Percentiles rank a stretch among this genome's conserved stretches.
Conservation (phyloP, 148 eudicot species). For the Polygonum maritimum region DNA sequence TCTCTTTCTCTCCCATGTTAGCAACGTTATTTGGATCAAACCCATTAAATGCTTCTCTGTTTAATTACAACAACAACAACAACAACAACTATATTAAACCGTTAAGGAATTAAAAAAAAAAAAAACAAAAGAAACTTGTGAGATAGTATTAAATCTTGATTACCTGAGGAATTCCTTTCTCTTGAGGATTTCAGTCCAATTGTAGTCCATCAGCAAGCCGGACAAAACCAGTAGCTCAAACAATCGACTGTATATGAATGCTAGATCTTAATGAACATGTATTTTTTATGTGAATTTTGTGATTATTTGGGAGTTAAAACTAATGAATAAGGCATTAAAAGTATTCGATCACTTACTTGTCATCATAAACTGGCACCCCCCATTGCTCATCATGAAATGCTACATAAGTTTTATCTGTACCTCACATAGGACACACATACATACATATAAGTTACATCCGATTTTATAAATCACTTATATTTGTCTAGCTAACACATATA, state of each 20-base stretch:
- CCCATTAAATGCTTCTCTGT: slow-evolving; percentile 71
- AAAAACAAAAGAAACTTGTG: background rate
- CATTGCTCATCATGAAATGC: slow-evolving; percentile 95
- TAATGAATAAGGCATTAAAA: background rate
- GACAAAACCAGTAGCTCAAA: slow-evolving; percentile 84
- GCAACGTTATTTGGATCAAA: slow-evolving; percentile 67
- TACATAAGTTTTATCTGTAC: slow-evolving; percentile 62
- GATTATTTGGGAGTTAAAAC: background rate
- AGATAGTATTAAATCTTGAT: background rate
- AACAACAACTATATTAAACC: too few species aligned
- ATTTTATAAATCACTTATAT: background rate
- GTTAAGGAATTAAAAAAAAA: too few species aligned
- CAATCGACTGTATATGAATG: slow-evolving; percentile 44
- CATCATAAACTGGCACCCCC: slow-evolving; percentile 96
- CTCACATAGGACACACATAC: background rate
- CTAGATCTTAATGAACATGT: background rate
- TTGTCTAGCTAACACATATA: background rate
- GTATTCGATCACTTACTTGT: slow-evolving; percentile 43
- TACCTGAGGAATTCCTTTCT: slow-evolving; percentile 64
- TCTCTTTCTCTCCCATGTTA: slow-evolving; percentile 68
- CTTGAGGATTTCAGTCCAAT: slow-evolving; percentile 91
- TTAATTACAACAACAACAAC: background rate
- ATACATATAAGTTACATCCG: background rate
- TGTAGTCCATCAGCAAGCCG: slow-evolving; percentile 94
- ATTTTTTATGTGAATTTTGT: background rate